These are phyloP conservation scores for Paraphoma chrysanthemicola DNA, from an alignment of 2,329 filamentous ascomycete species.

Conservation along the genomic window DNA sequence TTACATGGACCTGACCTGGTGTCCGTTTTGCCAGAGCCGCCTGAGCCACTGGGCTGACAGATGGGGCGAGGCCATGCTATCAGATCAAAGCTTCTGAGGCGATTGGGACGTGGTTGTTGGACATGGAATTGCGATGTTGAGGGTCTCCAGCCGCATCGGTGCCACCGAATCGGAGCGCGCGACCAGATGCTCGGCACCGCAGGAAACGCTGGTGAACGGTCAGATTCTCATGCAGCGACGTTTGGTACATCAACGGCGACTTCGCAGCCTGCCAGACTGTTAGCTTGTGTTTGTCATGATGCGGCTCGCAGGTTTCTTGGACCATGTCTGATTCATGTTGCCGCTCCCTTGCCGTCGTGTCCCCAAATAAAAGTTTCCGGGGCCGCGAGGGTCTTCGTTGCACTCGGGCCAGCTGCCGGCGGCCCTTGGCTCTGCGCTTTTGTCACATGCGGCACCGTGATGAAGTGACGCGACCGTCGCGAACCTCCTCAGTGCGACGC, in stretches of 20 bases:
- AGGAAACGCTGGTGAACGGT: neutral
- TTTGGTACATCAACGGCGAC: neutral
- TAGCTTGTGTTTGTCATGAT: neutral
- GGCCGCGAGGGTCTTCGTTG: slow-evolving; percentile 14
- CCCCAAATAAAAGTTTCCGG: slow-evolving; percentile 24
- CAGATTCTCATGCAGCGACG: neutral
- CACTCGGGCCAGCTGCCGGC: slow-evolving; percentile 17
- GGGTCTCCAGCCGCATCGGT: slow-evolving; percentile 8
- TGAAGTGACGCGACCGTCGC: neutral
- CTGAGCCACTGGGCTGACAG: slow-evolving; percentile 19
- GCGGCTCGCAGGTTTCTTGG: neutral
- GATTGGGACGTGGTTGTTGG: slow-evolving; percentile 11
- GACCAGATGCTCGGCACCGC: neutral
- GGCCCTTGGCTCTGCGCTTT: slow-evolving; percentile 16
- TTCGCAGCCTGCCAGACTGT: neutral
- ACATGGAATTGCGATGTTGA: neutral
- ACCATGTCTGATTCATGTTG: neutral
- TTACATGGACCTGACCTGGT: slow-evolving; percentile 12
- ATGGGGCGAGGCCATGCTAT: slow-evolving; percentile 20
- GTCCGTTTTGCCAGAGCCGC: slow-evolving; percentile 6
- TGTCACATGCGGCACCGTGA: slow-evolving; percentile 6
- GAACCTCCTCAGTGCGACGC: slow-evolving; percentile 4
- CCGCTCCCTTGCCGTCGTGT: slow-evolving; percentile 9
- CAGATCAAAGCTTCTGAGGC: slow-evolving; percentile 3
- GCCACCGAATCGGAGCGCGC: slow-evolving; percentile 13